These are phyloP conservation scores for Schizosaccharomyces cryophilus DNA, from an alignment of 805 yeast genomes.

Conservation along the genomic window DNA sequence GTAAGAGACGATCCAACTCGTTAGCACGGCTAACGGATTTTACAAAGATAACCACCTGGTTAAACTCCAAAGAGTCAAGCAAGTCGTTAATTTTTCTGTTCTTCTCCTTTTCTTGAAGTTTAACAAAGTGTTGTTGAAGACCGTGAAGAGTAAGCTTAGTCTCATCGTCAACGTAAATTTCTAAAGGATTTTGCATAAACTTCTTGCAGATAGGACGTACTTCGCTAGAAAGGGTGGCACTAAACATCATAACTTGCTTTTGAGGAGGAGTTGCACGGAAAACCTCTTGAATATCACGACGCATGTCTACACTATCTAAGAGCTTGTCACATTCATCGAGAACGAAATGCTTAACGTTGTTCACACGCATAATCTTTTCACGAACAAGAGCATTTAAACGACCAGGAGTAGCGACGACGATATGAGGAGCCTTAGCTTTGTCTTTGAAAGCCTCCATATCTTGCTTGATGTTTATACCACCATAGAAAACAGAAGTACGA, in stretches of 20 bases:
- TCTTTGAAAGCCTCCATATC: constrained; percentile 72
- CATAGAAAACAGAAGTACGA: constrained; percentile 86
- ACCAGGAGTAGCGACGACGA: constrained; percentile 95
- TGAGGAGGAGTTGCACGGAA: constrained; percentile 95
- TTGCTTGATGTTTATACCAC: constrained; percentile 70
- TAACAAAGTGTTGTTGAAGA: constrained; percentile 84
- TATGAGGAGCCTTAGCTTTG: constrained; percentile 87
- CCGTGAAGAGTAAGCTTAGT: constrained; percentile 94
- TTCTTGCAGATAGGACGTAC: constrained; percentile 92
- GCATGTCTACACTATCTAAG: constrained; percentile 67
- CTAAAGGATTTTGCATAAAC: constrained; percentile 94
- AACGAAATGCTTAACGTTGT: constrained; percentile 79
- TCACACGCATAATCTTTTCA: constrained; percentile 67
- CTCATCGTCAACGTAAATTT: constrained; percentile 92
- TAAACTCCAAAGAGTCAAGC: constrained; percentile 82
- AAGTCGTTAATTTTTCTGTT: constrained; percentile 78
- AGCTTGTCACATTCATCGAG: constrained; percentile 98
- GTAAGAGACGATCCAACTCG: constrained; percentile 66
- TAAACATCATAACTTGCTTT: constrained; percentile 97
- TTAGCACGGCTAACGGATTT: constrained; percentile 78
- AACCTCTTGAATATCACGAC: constrained; percentile 94
- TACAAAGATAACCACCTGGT: constrained; percentile 93
- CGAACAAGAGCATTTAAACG: constrained; percentile 83
- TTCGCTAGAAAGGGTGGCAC: constrained; percentile 84
- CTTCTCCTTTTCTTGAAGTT: constrained; percentile 74